These are phyloP conservation scores for Neofusicoccum ribis DNA, from an alignment of 2,329 filamentous ascomycete genomes.

Conservation along the genomic window DNA sequence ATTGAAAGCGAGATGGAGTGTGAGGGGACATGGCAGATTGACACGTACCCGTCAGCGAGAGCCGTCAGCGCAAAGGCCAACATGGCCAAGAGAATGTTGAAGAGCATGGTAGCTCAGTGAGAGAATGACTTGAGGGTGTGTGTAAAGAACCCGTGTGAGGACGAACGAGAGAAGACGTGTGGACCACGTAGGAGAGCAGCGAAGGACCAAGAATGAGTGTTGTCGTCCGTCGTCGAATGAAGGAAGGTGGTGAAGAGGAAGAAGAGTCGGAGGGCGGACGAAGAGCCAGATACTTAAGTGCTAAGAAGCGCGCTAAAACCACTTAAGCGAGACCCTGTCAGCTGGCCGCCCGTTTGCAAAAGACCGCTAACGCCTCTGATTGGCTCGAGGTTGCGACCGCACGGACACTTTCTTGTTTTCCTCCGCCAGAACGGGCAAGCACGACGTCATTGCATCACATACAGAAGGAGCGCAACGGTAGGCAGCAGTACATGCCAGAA, in stretches of 20 bases:
- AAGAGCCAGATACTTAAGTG: background rate
- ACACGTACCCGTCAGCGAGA: background rate
- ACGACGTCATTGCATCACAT: constrained; percentile 1
- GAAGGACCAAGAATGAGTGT: background rate
- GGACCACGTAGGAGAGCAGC: background rate
- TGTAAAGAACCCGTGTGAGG: background rate
- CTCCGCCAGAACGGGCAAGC: background rate
- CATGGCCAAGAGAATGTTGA: background rate
- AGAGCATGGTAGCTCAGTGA: background rate
- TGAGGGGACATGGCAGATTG: background rate
- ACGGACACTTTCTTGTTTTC: background rate
- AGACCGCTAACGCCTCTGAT: background rate
- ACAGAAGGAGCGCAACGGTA: background rate
- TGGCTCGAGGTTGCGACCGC: too few species aligned
- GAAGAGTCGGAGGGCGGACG: background rate
- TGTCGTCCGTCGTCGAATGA: background rate
- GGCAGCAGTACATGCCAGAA: background rate
- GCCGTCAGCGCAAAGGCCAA: background rate
- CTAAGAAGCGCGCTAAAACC: background rate
- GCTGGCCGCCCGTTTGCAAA: background rate
- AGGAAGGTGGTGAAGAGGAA: constrained; percentile 4
- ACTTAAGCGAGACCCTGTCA: background rate
- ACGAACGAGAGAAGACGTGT: background rate
- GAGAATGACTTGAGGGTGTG: background rate
- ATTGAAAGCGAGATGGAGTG: background rate